A percentile compares a stretch with the other conserved stretches of the same genome.
These are phyloP conservation scores for Lipomyces sp. DNA, from an alignment of 805 yeast species.

Conservation along the genomic window DNA sequence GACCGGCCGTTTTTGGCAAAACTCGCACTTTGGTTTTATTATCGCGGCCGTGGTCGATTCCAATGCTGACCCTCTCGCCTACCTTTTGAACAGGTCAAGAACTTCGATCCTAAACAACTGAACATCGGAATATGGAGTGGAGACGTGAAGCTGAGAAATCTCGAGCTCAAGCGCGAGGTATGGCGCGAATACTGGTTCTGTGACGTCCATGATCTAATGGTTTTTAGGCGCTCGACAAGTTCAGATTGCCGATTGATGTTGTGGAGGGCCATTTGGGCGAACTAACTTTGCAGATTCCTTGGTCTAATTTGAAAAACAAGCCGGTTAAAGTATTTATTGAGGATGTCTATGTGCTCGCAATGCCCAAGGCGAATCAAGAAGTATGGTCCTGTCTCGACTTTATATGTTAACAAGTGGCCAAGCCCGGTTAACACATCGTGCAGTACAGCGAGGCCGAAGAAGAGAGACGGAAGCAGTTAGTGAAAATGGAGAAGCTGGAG, in stretches of 20 bases:
- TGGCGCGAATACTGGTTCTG: conserved; percentile 19
- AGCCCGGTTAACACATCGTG: background rate
- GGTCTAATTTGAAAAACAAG: conserved; percentile 89
- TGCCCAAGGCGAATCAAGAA: conserved; percentile 60
- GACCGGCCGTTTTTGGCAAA: too few species aligned
- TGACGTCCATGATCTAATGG: background rate
- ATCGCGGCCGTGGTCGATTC: too few species aligned
- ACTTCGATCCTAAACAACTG: conserved; percentile 91
- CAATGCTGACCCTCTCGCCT: too few species aligned
- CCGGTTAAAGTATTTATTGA: conserved; percentile 88
- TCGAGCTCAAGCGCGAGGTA: conserved; percentile 73
- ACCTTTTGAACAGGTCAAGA: conserved; percentile 61
- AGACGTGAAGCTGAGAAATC: conserved; percentile 79
- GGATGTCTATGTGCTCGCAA: conserved; percentile 78
- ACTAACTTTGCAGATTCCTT: conserved; percentile 86
- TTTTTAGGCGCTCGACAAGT: conserved; percentile 66
- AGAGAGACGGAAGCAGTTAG: conserved; percentile 57
- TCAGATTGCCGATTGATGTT: conserved; percentile 82
- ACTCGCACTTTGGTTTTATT: too few species aligned
- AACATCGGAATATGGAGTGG: conserved; percentile 98
- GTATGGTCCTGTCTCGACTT: background rate
- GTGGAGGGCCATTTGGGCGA: conserved; percentile 87
- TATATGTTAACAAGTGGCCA: too few species aligned
- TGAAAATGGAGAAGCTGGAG: conserved; percentile 65
- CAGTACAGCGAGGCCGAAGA: conserved; percentile 57